These are phyloP conservation scores for Trypanosoma lewisi DNA, from an alignment of 208 protist genomes.

Conservation along the genomic window DNA sequence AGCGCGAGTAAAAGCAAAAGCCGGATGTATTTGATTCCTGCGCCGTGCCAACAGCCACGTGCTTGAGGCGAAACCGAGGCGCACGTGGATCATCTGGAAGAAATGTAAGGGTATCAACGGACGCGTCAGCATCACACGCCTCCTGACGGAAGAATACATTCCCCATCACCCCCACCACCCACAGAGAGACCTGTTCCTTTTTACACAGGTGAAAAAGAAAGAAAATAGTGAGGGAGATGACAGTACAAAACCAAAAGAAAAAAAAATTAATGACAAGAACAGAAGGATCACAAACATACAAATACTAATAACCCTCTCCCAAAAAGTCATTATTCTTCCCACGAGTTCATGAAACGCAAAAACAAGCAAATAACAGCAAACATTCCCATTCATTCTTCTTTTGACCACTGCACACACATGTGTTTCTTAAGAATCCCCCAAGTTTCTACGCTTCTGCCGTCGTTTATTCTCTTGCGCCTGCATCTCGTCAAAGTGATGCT, in stretches of 20 bases:
- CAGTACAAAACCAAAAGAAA: neutral
- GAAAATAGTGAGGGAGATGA: neutral
- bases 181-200: neutral
- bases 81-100: slow-evolving; percentile 10
- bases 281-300: neutral
- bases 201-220: no score
- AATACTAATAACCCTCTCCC: neutral
- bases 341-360: neutral
- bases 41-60: slow-evolving; percentile 10
- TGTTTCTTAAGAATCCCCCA: slow-evolving; percentile 2
- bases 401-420: neutral
- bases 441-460: slow-evolving; percentile 4
- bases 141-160: slow-evolving; percentile 20
- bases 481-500: slow-evolving; percentile 28
- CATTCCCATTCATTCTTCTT: neutral
- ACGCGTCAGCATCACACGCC: slow-evolving; percentile 18
- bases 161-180: slow-evolving; percentile 4
- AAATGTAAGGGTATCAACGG: slow-evolving; percentile 16
- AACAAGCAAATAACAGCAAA: slow-evolving; percentile 2
- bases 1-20: slow-evolving; percentile 24
- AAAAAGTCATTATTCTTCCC: neutral
- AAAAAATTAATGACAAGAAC: neutral
- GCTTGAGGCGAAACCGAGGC: slow-evolving; percentile 21
- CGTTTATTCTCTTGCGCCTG: slow-evolving; percentile 26
- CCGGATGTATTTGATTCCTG: neutral